Base-by-base conservation (phyloP, 148 eudicot species). In the Hydrangea macrophylla region DNA sequence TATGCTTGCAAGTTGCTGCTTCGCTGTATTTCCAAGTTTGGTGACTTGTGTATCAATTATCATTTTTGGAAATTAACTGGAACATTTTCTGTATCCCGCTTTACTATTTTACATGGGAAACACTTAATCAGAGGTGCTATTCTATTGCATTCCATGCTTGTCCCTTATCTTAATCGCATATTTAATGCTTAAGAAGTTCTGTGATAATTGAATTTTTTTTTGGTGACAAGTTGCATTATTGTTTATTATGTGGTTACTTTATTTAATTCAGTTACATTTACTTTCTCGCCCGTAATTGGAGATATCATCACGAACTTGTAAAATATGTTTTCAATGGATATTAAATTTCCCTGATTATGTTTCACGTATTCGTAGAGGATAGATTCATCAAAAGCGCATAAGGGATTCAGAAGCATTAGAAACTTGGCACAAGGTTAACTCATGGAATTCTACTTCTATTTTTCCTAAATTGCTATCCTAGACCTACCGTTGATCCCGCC, bases 351-450 rank as follows among this genome's bases (percentile, higher is more conserved):
- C 53, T 9, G 53, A n/a, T 3, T 48, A 48, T 48, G 6, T n/a
- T 15, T 48, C 53, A 48, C 17, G 6, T 48, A 17, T 48, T 15
- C n/a, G 22, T 48, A 15, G 17, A 48, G 2, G 15, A 11, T 6
- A 20, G n/a, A 48, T 18, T 9, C 17, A 48, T 48, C 22, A 3
- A 8, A 20, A 1, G 22, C 22, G 17, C 53, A 18, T 7, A 11
- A 17, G 23, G 25, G 53, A 28, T 63, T 27, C 33, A 63, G 22
- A 27, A 51, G 50, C n/a, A 40, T 42, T 13, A 18, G 15, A 63
- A 63, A 42, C 54, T 63, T 63, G 55, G 36, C 55, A 9, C 67
- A 18, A 9, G 67, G 32, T 44, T 42, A 44, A 63, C 35, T 23
- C 13, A 17, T 63, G 33, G 64, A 42, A 44, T 36, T 17, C 36